A percentile compares a stretch with the other conserved stretches of the same genome.
Evolutionary conservation across 108 stramenopile genomes (phyloP).

Genomic region (Mediolabrus comicus): DNA sequence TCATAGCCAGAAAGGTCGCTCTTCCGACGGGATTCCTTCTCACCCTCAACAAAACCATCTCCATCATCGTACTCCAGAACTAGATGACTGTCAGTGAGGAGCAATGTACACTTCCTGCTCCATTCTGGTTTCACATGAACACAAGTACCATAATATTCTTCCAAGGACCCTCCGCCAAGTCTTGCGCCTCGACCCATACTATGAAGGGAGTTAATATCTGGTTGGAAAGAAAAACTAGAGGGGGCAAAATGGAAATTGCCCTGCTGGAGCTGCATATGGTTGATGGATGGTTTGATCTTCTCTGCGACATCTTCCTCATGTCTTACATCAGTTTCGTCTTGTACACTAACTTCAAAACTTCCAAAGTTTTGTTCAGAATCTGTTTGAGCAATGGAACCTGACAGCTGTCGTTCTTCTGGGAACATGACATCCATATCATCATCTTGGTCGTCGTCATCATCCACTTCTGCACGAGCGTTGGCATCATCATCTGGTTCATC

Average conservation of each 20-base stretch:
- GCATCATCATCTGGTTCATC: slow-evolving; percentile 14
- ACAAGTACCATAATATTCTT: slow-evolving; percentile 80
- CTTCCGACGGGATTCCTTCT: slow-evolving; percentile 57
- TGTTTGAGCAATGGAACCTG: background rate
- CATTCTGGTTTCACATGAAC: slow-evolving; percentile 83
- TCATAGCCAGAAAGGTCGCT: slow-evolving; percentile 42
- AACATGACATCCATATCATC: slow-evolving; percentile 39
- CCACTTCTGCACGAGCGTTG: background rate
- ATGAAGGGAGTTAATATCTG: slow-evolving; percentile 40
- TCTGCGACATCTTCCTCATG: background rate
- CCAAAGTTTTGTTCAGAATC: slow-evolving; percentile 8
- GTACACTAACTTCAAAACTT: background rate
- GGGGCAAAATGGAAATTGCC: slow-evolving; percentile 77
- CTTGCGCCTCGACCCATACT: slow-evolving; percentile 51
- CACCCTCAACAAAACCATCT: slow-evolving; percentile 78
- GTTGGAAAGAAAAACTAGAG: slow-evolving; percentile 52
- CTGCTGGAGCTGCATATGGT: slow-evolving; percentile 50
- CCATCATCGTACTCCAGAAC: slow-evolving; percentile 86
- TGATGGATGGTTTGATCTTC: slow-evolving; percentile 29
- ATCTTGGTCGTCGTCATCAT: slow-evolving; percentile 26
- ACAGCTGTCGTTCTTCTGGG: slow-evolving; percentile 8
- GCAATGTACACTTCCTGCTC: slow-evolving; percentile 69
- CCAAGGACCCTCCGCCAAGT: slow-evolving; percentile 54
- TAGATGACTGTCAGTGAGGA: slow-evolving; percentile 81
- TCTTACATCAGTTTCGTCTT: slow-evolving; percentile 4